A percentile compares a stretch with the other conserved stretches of the same genome.
These are phyloP conservation scores for Hypoxylon trugodes DNA, from an alignment of 495 filamentous ascomycete genomes.

Conservation along the genomic window DNA sequence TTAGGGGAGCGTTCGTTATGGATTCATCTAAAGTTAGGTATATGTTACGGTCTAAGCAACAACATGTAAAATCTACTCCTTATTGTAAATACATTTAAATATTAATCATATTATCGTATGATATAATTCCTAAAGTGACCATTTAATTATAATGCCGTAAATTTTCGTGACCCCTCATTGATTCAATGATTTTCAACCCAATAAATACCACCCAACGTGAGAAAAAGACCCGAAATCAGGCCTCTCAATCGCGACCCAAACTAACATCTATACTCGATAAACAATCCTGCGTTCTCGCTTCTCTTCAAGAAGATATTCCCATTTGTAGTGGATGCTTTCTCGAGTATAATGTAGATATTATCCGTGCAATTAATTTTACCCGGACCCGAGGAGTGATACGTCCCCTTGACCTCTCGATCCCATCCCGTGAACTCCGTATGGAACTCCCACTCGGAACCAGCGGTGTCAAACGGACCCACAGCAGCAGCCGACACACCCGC, in stretches of 20 bases:
- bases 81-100: too few species aligned
- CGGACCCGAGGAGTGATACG: conserved; percentile 11
- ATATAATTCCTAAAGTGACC: too few species aligned
- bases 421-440: conserved; percentile 22
- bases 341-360: conserved; percentile 12
- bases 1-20: too few species aligned
- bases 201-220: background rate
- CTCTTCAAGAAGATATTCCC: conserved; percentile 28
- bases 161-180: too few species aligned
- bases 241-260: background rate
- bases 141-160: too few species aligned
- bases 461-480: conserved; percentile 6
- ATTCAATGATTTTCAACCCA: background rate
- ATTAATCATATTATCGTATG: too few species aligned
- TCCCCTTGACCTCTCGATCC: conserved; percentile 15
- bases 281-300: conserved; percentile 11
- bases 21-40: too few species aligned
- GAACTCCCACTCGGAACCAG: background rate
- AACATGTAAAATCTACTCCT: too few species aligned
- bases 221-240: too few species aligned
- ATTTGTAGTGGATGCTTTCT: conserved; percentile 11
- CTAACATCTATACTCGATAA: conserved; percentile 16
- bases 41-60: too few species aligned
- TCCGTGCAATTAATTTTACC: conserved; percentile 12
- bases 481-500: conserved; percentile 4